phyloP scores from a whole-genome alignment of 1,284 basidiomycete species.

The Wallemia mellicola region DNA sequence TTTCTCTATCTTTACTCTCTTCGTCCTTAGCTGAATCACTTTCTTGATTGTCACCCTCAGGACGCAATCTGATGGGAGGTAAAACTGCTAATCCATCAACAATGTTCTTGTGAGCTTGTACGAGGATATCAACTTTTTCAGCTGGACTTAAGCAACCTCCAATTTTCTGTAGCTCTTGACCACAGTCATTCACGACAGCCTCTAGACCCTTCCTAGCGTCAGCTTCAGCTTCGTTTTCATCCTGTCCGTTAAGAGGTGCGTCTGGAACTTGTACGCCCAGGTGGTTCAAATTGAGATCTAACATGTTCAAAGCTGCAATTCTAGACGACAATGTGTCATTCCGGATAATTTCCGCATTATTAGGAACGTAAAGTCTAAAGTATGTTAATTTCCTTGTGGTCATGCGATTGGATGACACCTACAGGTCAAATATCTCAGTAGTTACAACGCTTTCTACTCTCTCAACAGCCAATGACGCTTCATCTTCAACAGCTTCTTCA shows the following conservation, averaged over 20 bases:
- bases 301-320: slow-evolving; percentile 61
- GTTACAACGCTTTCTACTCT: slow-evolving; percentile 37
- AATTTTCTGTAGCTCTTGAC: slow-evolving; percentile 44
- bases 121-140: slow-evolving; percentile 43
- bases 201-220: slow-evolving; percentile 26
- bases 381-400: not conserved
- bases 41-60: slow-evolving; percentile 9
- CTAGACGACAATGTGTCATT: slow-evolving; percentile 63
- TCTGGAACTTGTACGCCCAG: slow-evolving; percentile 36
- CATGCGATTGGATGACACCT: slow-evolving; percentile 6
- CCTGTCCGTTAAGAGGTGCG: slow-evolving; percentile 1
- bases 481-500: slow-evolving; percentile 17
- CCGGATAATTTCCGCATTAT: slow-evolving; percentile 40
- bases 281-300: slow-evolving; percentile 58
- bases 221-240: slow-evolving; percentile 17
- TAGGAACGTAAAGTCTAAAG: slow-evolving; percentile 29
- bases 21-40: not conserved
- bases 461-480: slow-evolving; percentile 24
- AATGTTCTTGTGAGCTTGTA: not conserved
- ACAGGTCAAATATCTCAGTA: slow-evolving; percentile 39
- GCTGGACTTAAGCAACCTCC: slow-evolving; percentile 34
- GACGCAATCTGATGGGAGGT: slow-evolving; percentile 15
- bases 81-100: slow-evolving; percentile 11
- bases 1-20: not conserved
- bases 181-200: slow-evolving; percentile 36